These are phyloP conservation scores for Phytophthora pistaciae DNA, from an alignment of 352 stramenopile genomes.

Conservation along the genomic window DNA sequence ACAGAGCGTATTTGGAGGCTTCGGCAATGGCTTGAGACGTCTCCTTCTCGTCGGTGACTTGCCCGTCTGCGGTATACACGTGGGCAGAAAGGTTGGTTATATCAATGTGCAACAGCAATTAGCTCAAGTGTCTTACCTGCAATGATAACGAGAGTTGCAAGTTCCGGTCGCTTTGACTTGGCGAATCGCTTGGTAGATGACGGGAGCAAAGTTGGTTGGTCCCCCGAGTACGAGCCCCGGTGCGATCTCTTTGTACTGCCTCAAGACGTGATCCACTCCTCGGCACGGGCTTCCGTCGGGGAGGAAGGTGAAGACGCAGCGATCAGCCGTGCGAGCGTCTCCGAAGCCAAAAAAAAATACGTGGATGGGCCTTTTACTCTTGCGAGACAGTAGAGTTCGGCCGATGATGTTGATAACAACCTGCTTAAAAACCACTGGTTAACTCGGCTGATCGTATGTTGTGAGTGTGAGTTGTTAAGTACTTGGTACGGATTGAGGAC, in stretches of 20 bases:
- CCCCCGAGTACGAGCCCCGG: conserved; percentile 58
- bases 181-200: conserved; percentile 78
- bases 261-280: conserved; percentile 66
- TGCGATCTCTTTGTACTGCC: conserved; percentile 62
- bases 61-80: conserved; percentile 46
- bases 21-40: conserved; percentile 74
- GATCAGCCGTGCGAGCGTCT: conserved; percentile 62
- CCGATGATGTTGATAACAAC: conserved; percentile 78
- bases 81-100: neutral
- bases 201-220: conserved; percentile 83
- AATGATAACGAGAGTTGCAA: conserved; percentile 82
- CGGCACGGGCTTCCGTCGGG: conserved; percentile 46
- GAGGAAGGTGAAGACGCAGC: conserved; percentile 63
- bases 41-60: conserved; percentile 75
- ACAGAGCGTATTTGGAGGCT: conserved; percentile 76
- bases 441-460: neutral
- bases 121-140: conserved; percentile 31
- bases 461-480: neutral
- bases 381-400: conserved; percentile 68
- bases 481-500: conserved; percentile 77
- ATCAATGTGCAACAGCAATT: neutral
- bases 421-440: conserved; percentile 17
- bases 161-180: conserved; percentile 51
- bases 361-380: conserved; percentile 79
- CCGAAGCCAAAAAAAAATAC: conserved; percentile 85